Conservation (phyloP, 2,329 filamentous ascomycete genomes). For the Apiospora sp. region DNA sequence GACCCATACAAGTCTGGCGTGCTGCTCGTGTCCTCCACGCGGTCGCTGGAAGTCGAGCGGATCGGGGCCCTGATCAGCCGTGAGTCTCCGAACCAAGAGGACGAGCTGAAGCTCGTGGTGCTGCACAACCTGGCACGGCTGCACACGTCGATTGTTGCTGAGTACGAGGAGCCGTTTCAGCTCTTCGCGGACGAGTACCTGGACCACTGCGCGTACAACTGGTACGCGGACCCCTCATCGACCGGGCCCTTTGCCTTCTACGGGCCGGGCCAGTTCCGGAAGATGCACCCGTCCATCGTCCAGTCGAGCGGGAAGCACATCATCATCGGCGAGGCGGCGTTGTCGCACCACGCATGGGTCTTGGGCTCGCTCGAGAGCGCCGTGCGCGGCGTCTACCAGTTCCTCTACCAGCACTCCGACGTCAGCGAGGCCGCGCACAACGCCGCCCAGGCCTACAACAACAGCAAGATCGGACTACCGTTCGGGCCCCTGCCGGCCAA, state of each 20-base stretch:
- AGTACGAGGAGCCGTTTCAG: slow-evolving; percentile 18
- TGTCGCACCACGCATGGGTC: slow-evolving; percentile 44
- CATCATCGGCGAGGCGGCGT: slow-evolving; percentile 43
- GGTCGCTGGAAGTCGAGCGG: slow-evolving; percentile 45
- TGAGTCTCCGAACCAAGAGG: slow-evolving; percentile 32
- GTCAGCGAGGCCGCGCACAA: neutral
- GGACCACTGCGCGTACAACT: slow-evolving; percentile 40
- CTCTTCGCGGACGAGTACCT: slow-evolving; percentile 30
- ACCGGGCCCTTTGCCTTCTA: slow-evolving; percentile 46
- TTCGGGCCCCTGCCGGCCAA: neutral
- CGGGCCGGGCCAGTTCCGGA: slow-evolving; percentile 43
- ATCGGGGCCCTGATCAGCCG: slow-evolving; percentile 39
- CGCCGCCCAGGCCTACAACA: neutral
- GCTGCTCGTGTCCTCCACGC: slow-evolving; percentile 47
- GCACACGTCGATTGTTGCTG: slow-evolving; percentile 30
- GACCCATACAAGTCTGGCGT: slow-evolving; percentile 37
- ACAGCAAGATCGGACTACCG: neutral
- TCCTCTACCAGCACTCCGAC: neutral
- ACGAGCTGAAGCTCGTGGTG: slow-evolving; percentile 38
- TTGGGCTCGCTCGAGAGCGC: slow-evolving; percentile 42
- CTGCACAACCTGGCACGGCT: slow-evolving; percentile 40
- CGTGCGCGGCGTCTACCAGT: slow-evolving; percentile 24
- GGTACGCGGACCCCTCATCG: slow-evolving; percentile 40
- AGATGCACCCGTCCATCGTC: slow-evolving; percentile 38
- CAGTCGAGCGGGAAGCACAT: slow-evolving; percentile 36